phyloP scores from a whole-genome alignment of 83 land plant species.

The Picea abies region DNA sequence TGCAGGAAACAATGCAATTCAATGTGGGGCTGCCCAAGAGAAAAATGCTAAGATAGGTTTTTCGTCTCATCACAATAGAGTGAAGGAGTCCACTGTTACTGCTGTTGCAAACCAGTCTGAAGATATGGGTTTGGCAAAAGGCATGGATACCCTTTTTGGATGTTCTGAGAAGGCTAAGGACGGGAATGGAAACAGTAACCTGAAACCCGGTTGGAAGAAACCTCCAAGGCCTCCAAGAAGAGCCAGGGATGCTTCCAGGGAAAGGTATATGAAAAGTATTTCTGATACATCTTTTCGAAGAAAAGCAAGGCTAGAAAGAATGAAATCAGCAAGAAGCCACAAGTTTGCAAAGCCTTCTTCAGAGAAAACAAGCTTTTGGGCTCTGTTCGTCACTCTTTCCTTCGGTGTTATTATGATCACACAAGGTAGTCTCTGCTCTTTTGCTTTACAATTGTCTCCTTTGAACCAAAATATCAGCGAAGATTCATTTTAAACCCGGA shows the following conservation, averaged over 20 bases:
- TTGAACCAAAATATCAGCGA: neutral
- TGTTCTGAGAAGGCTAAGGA: neutral
- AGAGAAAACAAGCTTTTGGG: neutral
- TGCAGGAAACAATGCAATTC: neutral
- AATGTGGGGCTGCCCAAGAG: neutral
- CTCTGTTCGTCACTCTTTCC: neutral
- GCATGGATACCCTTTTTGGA: neutral
- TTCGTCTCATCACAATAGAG: neutral
- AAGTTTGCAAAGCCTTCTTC: slow-evolving; percentile 12
- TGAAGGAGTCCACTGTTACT: neutral
- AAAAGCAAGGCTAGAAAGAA: neutral
- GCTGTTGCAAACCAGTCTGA: neutral
- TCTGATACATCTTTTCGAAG: neutral
- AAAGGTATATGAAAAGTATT: neutral
- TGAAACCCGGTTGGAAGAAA: slow-evolving; percentile 2
- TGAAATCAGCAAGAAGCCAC: neutral
- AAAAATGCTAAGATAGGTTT: neutral
- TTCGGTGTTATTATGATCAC: neutral
- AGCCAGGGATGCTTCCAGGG: neutral
- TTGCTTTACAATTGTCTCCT: neutral
- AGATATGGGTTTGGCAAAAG: neutral
- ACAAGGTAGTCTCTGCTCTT: neutral
- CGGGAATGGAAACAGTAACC: neutral
- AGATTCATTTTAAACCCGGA: no score
- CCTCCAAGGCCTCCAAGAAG: slow-evolving; percentile 4